phyloP scores from a whole-genome alignment of 2,329 filamentous ascomycete species.

The Tolypocladium tundrense region DNA sequence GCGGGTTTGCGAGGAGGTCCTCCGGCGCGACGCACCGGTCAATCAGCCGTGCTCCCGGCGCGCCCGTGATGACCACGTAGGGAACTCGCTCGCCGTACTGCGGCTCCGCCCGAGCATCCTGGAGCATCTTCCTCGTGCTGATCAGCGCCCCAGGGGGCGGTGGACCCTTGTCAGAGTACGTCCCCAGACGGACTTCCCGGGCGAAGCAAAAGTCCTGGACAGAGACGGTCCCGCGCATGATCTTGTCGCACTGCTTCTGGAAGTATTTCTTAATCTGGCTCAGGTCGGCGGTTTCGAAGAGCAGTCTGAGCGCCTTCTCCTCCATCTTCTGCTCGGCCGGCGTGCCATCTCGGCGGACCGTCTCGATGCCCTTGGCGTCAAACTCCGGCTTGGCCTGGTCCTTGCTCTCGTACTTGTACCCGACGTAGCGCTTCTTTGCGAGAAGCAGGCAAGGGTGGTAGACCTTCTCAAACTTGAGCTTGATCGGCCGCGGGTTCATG shows the following conservation, averaged over 20 bases:
- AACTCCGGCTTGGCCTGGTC: slow-evolving; percentile 75
- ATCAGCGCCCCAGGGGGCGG: slow-evolving; percentile 84
- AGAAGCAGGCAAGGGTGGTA: slow-evolving; percentile 91
- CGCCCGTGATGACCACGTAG: slow-evolving; percentile 85
- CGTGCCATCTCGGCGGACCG: slow-evolving; percentile 86
- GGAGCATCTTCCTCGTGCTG: slow-evolving; percentile 74
- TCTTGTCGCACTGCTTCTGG: slow-evolving; percentile 80
- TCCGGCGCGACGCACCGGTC: slow-evolving; percentile 89
- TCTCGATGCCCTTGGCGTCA: slow-evolving; percentile 97
- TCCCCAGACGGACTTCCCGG: slow-evolving; percentile 80
- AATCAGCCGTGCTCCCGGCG: slow-evolving; percentile 72
- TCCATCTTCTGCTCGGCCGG: slow-evolving; percentile 95
- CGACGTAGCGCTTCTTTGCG: slow-evolving; percentile 96
- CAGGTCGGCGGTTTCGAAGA: slow-evolving; percentile 85
- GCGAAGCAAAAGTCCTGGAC: slow-evolving; percentile 96
- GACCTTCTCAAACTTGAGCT: slow-evolving; percentile 97
- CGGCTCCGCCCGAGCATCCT: slow-evolving; percentile 76
- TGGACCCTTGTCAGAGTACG: slow-evolving; percentile 65
- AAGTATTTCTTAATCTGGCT: slow-evolving; percentile 86
- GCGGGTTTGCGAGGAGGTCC: slow-evolving; percentile 63
- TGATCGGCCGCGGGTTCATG: slow-evolving; percentile 83
- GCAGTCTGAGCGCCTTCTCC: slow-evolving; percentile 76
- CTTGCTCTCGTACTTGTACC: slow-evolving; percentile 85
- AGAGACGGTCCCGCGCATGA: slow-evolving; percentile 79
- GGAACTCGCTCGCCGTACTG: slow-evolving; percentile 93